phyloP scores from a whole-genome alignment of 2,329 filamentous ascomycete species.

The Geosmithia morbida region DNA sequence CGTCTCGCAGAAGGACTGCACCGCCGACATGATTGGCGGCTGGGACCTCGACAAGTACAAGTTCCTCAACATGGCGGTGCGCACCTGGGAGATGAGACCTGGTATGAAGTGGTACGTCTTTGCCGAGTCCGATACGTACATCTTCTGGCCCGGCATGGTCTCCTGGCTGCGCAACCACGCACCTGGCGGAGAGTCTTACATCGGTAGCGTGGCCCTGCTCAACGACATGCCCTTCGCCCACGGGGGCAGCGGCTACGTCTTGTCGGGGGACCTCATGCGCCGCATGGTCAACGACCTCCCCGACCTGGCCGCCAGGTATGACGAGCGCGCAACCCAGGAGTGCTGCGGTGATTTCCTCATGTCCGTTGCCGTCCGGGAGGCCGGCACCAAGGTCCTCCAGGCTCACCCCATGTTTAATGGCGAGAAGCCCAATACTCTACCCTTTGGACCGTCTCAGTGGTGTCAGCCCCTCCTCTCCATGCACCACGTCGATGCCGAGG shows the following conservation, averaged over 20 bases:
- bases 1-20: constrained; percentile 29
- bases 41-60: constrained; percentile 50
- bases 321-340: constrained; percentile 24
- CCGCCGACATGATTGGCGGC: constrained; percentile 14
- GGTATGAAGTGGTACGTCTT: constrained; percentile 44
- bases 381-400: constrained; percentile 24
- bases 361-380: constrained; percentile 30
- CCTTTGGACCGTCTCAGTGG: constrained; percentile 34
- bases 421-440: constrained; percentile 35
- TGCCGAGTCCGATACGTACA: constrained; percentile 42
- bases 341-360: constrained; percentile 40
- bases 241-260: constrained; percentile 40
- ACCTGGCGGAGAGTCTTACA: constrained; percentile 27
- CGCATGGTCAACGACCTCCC: constrained; percentile 27
- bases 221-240: constrained; percentile 34
- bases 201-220: constrained; percentile 35
- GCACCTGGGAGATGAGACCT: constrained; percentile 38
- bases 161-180: constrained; percentile 27
- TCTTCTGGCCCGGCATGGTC: constrained; percentile 39
- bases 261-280: constrained; percentile 37
- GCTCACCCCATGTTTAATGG: constrained; percentile 39
- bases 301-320: constrained; percentile 29
- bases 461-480: constrained; percentile 43
- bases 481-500: constrained; percentile 38
- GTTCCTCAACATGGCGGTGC: constrained; percentile 42